Evolutionary conservation across 805 yeast species (phyloP), one percentile per base, ranked within the genome.

Genomic region (Ogataea philodendri): DNA sequence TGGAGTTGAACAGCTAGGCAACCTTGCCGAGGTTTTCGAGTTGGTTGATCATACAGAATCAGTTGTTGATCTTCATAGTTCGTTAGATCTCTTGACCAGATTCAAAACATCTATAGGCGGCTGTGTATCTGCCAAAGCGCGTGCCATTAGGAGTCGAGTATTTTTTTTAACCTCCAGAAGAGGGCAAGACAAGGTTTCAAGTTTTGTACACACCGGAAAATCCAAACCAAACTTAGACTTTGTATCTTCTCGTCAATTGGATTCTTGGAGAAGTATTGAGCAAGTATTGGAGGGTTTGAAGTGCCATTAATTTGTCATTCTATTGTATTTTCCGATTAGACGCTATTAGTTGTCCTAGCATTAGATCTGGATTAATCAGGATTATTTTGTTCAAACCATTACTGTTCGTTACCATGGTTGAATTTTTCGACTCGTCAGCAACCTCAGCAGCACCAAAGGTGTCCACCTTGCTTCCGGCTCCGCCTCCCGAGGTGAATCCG

Each of bases 401-500:
- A 21, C 14, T 20, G 14, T 2, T 15, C 13, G 15, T 26, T 8
- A 22, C 22, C 10, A 33, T 33, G 37, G 37, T 26, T 14, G 27
- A 33, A n/a, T 22, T 32, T 9, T 15, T 27, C 11, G 11, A 27
- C 16, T 27, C 37, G 4, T 16, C 10, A 6, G 6, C 22, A 6
- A 13, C 37, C 7, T 20, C 13, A 14, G 6, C 30, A 14, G 22
- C 15, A 5, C 30, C 42, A 4, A 35, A 38, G 19, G 43, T 41
- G 6, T 41, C 46, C 9, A 43, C 49, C 8, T 22, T 53, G 28
- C 52, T 43, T 8, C 61, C 61, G 5, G 61, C 61, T 3, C 61
- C 61, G 2, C 54, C 54, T 17, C 61, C 61, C 4, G 38, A 42
- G 19, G 43, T 39, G 2, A 56, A 52, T 28, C 54, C 59, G 1